Evolutionary conservation across 495 filamentous ascomycete species (phyloP).

Genomic region (Trichoderma gamsii): DNA sequence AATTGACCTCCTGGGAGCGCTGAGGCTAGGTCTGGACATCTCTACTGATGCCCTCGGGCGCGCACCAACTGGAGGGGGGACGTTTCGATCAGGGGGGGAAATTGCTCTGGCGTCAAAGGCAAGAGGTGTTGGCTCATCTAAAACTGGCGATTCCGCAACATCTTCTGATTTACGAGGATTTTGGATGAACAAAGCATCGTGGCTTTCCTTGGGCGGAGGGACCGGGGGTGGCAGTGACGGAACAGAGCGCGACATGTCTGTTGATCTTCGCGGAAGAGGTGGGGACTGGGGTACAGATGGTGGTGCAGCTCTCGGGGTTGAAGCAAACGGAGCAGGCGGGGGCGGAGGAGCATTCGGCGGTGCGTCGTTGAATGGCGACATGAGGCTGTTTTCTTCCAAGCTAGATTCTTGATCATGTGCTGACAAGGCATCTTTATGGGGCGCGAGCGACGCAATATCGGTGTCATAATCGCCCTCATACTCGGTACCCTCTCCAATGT

Average conservation of each 20-base stretch:
- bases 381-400: constrained; percentile 47
- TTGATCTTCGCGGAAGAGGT: constrained; percentile 47
- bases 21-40: constrained; percentile 43
- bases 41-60: constrained; percentile 65
- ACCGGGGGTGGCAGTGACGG: constrained; percentile 57
- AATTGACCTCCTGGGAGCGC: constrained; percentile 58
- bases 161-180: constrained; percentile 40
- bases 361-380: constrained; percentile 41
- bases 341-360: constrained; percentile 40
- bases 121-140: constrained; percentile 2
- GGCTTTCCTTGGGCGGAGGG: constrained; percentile 59
- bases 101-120: constrained; percentile 24
- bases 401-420: constrained; percentile 73
- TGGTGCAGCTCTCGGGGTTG: constrained; percentile 39
- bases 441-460: constrained; percentile 84
- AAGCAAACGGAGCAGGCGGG: constrained; percentile 38
- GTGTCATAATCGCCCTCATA: constrained; percentile 99
- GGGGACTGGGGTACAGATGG: constrained; percentile 56
- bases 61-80: constrained; percentile 43
- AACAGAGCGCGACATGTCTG: constrained; percentile 64
- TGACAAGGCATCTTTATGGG: constrained; percentile 87
- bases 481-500: constrained; percentile 76
- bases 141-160: constrained; percentile 32
- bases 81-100: constrained; percentile 33
- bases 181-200: constrained; percentile 54